Evolutionary conservation across 176 grass and related monocot genomes (phyloP).

Genomic region (Oryza punctata): DNA sequence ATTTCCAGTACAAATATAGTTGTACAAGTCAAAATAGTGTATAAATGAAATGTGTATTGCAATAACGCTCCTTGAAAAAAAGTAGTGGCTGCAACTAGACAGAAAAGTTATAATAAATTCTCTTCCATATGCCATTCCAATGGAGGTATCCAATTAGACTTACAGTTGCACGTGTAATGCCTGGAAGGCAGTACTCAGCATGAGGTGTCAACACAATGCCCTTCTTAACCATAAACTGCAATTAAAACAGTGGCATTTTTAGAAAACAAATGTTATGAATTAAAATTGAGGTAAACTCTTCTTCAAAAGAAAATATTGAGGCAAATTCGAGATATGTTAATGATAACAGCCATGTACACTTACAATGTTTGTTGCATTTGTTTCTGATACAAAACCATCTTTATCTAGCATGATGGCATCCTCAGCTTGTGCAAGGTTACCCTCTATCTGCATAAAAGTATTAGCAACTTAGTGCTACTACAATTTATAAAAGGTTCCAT

Average conservation of each 20-base stretch:
- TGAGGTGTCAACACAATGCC: slow-evolving; percentile 88
- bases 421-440: slow-evolving; percentile 78
- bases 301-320: neutral
- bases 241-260: slow-evolving; percentile 24
- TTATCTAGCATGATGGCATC: slow-evolving; percentile 98
- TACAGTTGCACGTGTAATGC: slow-evolving; percentile 93
- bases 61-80: slow-evolving; percentile 6
- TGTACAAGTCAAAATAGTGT: neutral
- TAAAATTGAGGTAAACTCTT: neutral
- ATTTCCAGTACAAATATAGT: neutral
- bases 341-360: slow-evolving; percentile 28
- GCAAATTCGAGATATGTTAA: slow-evolving; percentile 4
- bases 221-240: slow-evolving; percentile 99
- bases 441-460: slow-evolving; percentile 78
- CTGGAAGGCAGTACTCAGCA: slow-evolving; percentile 99
- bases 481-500: slow-evolving; percentile 1
- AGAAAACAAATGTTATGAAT: slow-evolving; percentile 14
- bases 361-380: slow-evolving; percentile 98
- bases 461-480: slow-evolving; percentile 20
- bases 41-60: slow-evolving; percentile 21
- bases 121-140: neutral
- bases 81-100: slow-evolving; percentile 11
- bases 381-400: slow-evolving; percentile 99
- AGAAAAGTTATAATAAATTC: slow-evolving; percentile 3
- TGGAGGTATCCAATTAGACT: slow-evolving; percentile 36